phyloP scores from a whole-genome alignment of 164 flowering plant species.

The Stephania japonica region DNA sequence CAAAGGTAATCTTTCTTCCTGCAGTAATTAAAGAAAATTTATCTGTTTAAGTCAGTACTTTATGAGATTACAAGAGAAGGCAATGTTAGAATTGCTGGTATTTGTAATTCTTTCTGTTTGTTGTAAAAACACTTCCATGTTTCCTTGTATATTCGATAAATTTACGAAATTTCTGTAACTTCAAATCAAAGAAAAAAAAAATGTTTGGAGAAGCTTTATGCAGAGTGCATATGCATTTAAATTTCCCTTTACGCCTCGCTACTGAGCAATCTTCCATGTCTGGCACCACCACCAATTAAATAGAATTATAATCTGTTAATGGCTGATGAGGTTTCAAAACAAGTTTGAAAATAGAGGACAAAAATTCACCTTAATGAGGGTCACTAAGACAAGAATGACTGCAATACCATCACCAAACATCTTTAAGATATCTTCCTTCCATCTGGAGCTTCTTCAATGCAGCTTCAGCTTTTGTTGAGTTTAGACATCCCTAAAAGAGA shows the following conservation, averaged over 20 bases:
- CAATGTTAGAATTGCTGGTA: background rate
- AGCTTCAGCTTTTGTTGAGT: conserved; percentile 50
- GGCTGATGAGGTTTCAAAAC: background rate
- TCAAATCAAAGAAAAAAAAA: too few relatives aligned
- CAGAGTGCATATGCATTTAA: background rate
- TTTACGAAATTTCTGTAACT: too few relatives aligned
- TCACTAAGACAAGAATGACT: background rate
- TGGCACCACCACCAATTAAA: background rate
- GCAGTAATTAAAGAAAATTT: background rate
- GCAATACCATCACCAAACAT: conserved; percentile 57
- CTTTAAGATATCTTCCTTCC: conserved; percentile 68
- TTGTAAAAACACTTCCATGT: background rate
- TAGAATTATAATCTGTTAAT: background rate
- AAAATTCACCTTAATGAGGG: background rate
- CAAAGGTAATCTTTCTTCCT: background rate
- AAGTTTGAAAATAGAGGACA: background rate
- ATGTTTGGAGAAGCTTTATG: background rate
- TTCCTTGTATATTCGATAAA: background rate
- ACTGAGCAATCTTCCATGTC: background rate
- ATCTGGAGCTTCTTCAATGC: conserved; percentile 62
- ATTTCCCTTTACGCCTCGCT: background rate
- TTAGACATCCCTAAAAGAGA: conserved; percentile 40
- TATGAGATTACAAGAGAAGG: background rate
- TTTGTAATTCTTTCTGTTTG: background rate
- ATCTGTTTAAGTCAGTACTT: too few relatives aligned